Base-by-base conservation (phyloP, 2,329 filamentous ascomycete species). In the Berkeleyomyces basicola region DNA sequence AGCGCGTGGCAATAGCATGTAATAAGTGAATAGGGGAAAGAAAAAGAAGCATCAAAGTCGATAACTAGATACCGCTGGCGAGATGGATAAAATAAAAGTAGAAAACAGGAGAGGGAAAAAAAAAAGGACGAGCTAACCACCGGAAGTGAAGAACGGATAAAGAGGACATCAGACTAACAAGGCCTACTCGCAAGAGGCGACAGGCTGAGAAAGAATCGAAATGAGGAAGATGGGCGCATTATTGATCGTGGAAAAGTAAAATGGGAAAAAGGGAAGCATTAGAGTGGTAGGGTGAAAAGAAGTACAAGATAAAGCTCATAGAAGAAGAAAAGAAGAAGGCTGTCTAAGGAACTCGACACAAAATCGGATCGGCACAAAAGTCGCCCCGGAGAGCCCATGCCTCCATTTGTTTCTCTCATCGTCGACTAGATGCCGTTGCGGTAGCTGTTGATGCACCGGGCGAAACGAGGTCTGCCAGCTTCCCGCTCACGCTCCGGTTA, bases 391-490 rank as follows among this genome's bases (percentile, higher is more conserved):
- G 36, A 16, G 10, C 14, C 36, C 39, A 10, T 57, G 16, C 53
- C 11, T 46, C 43, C 14, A 23, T 5, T 58, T 47, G 42, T 11
- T 9, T 43, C 23, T 4, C 14, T 55, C n/a, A 57, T n/a, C 42
- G 46, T 43, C 66, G 65, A 10, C 65, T 63, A 14, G 61, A 59
- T 7, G 55, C 16, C 31, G 81, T 82, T 55, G 76, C 80, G 33
- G 78, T 79, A 39, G 82, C 82, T 59, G 81, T 81, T 31, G 78
- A 44, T 11, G 42, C 49, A n/a, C 16, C 81, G 9, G 51, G n/a
- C 11, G 81, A 78, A 14, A 82, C 82, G 58, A 83, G 70, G 67
- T 84, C 82, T 66, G 81, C 76, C n/a, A 64, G 33, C 71, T 79
- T 82, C 62, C 75, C 78, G 68, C 82, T 84, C 65, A 77, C 78